A percentile compares a stretch with the other conserved stretches of the same genome.
Evolutionary conservation across 331 rosid species (phyloP).

Genomic region (Rosa hybrid): DNA sequence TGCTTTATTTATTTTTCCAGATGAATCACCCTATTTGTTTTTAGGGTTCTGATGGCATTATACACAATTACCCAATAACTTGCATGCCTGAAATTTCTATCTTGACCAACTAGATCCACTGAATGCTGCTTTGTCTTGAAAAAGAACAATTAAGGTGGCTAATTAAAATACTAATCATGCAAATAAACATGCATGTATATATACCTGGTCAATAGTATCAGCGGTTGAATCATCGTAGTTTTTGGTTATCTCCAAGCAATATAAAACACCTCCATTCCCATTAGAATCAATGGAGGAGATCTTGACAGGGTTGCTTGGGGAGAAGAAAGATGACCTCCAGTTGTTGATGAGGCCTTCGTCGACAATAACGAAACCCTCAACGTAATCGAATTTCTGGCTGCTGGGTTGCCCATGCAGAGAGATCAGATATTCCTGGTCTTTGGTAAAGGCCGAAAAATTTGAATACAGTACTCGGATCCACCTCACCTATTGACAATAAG

Average conservation of each 20-base stretch:
- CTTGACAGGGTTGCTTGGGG: conserved; percentile 82
- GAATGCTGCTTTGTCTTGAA: background rate
- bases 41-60: background rate
- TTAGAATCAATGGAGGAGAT: conserved; percentile 65
- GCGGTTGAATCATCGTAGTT: conserved; percentile 56
- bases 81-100: background rate
- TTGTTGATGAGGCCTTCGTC: conserved; percentile 90
- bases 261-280: conserved; percentile 77
- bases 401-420: conserved; percentile 66
- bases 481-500: conserved; percentile 59
- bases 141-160: background rate
- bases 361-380: conserved; percentile 93
- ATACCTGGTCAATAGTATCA: conserved; percentile 71
- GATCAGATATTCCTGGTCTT: conserved; percentile 83
- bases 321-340: conserved; percentile 95
- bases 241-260: conserved; percentile 94
- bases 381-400: conserved; percentile 71
- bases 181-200: background rate
- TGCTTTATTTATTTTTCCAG: background rate
- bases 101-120: background rate
- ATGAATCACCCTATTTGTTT: background rate
- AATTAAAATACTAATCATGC: background rate
- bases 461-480: conserved; percentile 93
- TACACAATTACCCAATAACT: background rate
- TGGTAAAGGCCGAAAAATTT: conserved; percentile 60